Percentiles rank a stretch among this genome's conserved stretches.
Conservation (phyloP, 1,284 basidiomycete species). For the Serendipita sp. region DNA sequence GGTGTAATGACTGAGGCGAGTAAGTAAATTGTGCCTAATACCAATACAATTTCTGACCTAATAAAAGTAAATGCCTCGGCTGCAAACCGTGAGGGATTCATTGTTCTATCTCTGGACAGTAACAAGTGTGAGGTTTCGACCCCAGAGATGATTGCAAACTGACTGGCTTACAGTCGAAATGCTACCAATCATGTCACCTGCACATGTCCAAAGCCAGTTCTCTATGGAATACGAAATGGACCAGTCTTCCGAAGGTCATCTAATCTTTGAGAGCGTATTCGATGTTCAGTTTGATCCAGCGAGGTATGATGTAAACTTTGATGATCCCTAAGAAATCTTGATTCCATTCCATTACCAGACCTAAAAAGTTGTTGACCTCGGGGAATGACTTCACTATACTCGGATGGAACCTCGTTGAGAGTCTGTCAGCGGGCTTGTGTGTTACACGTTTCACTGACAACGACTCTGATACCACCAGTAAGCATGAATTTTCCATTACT, state of each 20-base stretch:
- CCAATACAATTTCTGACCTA: too few relatives aligned
- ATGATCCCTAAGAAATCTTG: neutral
- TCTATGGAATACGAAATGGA: neutral
- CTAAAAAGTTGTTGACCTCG: neutral
- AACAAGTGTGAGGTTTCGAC: too few relatives aligned
- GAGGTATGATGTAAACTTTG: neutral
- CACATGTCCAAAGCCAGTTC: too few relatives aligned
- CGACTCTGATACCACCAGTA: neutral
- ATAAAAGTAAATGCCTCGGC: too few relatives aligned
- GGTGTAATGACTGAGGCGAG: neutral
- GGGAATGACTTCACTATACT: neutral
- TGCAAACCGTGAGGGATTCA: too few relatives aligned
- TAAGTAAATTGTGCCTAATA: too few relatives aligned
- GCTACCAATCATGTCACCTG: too few relatives aligned
- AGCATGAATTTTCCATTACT: neutral
- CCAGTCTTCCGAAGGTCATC: neutral
- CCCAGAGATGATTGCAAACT: too few relatives aligned
- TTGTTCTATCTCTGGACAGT: too few relatives aligned
- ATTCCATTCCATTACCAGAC: neutral
- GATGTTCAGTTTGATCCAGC: conserved; percentile 3
- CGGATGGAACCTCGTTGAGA: neutral
- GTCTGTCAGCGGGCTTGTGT: too few relatives aligned
- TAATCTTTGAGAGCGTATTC: neutral
- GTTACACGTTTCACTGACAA: too few relatives aligned
- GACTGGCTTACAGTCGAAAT: too few relatives aligned